Evolutionary conservation across 805 yeast genomes (phyloP), one percentile per base, ranked within the genome.

Genomic region (Kazachstania psychrophila): DNA sequence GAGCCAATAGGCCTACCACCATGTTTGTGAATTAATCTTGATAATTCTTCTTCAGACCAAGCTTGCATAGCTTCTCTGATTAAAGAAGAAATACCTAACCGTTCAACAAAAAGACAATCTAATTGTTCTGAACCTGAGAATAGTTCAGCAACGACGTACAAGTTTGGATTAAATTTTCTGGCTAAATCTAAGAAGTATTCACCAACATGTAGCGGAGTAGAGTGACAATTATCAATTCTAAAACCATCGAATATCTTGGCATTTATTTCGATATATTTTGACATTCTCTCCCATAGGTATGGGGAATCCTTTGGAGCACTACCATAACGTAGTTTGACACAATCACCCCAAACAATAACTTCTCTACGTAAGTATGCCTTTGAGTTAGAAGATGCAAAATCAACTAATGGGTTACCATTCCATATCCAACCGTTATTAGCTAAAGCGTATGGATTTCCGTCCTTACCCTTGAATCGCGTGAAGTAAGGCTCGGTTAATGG

Each of bases 371-470:
- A 61, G 54, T 92, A 89, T 4, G 94, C 88, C 52, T 75, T 80
- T 5, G 94, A 76, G 37, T 77, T 49, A 20, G 69, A 59, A 0
- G 95, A 81, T 0, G 97, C 98, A 70, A 89, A 89, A 61, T 89
- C 97, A 3, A 85, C 80, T 39, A 88, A 61, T 2, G 97, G 96
- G 47, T 89, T 79, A 9, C 95, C 96, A 36, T 85, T 88, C 98
- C 98, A 89, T 39, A 92, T 86, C 96, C 97, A 89, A 32, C 98
- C 98, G 52, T 92, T 89, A 54, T 92, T 92, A 3, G 95, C 97
- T 41, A 89, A 64, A 7, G 83, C 79, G 64, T 77, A 79, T 1
- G 69, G 63, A 26, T 70, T 66, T 3, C 87, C 89, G 33, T 66
- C 65, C 3, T 53, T 53, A 0, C 61, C 57, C 2, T 47, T 55